A percentile compares a stretch with the other conserved stretches of the same genome.
These are phyloP conservation scores for Tetracladium maxilliforme DNA, from an alignment of 2,329 filamentous ascomycete species.

Conservation along the genomic window DNA sequence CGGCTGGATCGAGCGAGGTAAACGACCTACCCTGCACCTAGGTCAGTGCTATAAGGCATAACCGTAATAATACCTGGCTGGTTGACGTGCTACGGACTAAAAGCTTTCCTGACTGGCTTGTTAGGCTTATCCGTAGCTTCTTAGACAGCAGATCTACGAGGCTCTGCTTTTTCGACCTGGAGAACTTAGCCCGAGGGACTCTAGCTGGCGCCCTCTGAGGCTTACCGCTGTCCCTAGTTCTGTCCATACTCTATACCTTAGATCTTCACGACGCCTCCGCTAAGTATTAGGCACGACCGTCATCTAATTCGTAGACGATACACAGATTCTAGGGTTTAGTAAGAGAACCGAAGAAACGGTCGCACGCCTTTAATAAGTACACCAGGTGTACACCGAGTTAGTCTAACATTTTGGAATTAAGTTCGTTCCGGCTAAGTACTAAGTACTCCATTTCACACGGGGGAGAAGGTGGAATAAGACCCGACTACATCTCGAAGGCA, in stretches of 20 bases:
- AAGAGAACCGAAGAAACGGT: constrained; percentile 1
- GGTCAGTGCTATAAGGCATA: too few relatives aligned
- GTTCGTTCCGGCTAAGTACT: constrained; percentile 1
- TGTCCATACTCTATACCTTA: constrained; percentile 3
- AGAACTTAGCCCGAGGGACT: background rate
- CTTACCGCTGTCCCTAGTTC: constrained; percentile 2
- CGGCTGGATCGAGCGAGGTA: too few relatives aligned
- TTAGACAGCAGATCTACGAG: constrained; percentile 1
- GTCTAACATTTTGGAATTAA: background rate
- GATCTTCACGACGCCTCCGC: constrained; percentile 1
- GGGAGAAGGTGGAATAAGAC: background rate
- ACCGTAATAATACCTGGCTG: constrained; percentile 1
- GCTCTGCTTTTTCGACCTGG: constrained; percentile 1
- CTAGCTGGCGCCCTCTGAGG: constrained; percentile 1
- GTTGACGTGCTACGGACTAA: constrained; percentile 2
- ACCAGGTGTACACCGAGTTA: background rate
- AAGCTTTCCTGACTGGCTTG: constrained; percentile 1
- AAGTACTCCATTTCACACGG: constrained; percentile 1
- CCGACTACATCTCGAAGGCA: background rate
- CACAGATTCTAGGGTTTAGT: background rate
- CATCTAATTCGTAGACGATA: background rate
- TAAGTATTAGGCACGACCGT: constrained; percentile 1
- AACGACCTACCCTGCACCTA: too few relatives aligned
- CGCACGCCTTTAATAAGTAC: background rate
- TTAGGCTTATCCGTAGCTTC: constrained; percentile 1